These are phyloP conservation scores for Sophora flavescens DNA, from an alignment of 306 rosid species.

Conservation along the genomic window DNA sequence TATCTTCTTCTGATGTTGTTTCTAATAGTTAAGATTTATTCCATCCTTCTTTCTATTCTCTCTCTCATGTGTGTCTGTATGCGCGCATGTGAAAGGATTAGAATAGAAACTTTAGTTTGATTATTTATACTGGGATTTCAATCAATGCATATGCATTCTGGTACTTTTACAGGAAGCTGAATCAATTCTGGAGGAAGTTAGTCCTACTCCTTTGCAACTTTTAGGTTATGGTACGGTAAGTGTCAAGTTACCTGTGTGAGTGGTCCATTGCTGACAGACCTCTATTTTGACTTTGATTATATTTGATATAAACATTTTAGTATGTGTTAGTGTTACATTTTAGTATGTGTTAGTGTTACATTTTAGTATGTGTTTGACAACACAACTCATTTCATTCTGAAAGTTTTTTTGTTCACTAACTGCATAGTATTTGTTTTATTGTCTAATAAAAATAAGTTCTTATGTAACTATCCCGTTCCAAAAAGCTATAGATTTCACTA, in stretches of 20 bases:
- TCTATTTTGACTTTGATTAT: no score
- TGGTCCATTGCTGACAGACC: no score
- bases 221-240: constrained; percentile 85
- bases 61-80: background rate
- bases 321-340: no score
- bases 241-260: constrained; percentile 41
- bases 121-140: background rate
- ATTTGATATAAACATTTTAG: no score
- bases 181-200: constrained; percentile 83
- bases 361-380: no score
- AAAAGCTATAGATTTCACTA: no score
- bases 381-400: no score
- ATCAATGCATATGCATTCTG: constrained; percentile 34
- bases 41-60: constrained; percentile 1
- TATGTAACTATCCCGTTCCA: no score
- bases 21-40: constrained; percentile 15
- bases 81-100: background rate
- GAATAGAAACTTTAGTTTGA: constrained; percentile 29
- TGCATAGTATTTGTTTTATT: no score
- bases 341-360: no score
- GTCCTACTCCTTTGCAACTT: constrained; percentile 73
- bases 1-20: background rate
- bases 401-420: no score
- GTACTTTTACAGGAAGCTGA: constrained; percentile 84
- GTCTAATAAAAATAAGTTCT: no score